These are phyloP conservation scores for Fusarium begoniae DNA, from an alignment of 2,329 filamentous ascomycete genomes.

Conservation along the genomic window DNA sequence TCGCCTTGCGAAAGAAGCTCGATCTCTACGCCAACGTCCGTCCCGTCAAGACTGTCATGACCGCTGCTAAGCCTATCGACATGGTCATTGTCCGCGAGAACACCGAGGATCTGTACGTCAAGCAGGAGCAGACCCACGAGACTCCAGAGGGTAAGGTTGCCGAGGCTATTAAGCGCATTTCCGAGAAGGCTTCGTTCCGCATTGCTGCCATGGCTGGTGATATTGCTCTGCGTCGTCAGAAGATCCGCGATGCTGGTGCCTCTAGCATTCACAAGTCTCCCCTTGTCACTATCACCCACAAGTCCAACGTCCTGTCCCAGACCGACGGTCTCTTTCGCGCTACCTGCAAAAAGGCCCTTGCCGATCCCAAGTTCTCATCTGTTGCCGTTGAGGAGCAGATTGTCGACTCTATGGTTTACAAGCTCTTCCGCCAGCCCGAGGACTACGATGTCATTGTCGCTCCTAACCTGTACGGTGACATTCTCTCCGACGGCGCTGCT, in stretches of 20 bases:
- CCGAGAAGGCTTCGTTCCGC: constrained; percentile 81
- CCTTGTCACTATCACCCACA: constrained; percentile 96
- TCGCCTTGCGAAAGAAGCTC: constrained; percentile 93
- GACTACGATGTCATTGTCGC: constrained; percentile 98
- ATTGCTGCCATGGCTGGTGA: constrained; percentile 95
- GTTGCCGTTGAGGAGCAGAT: constrained; percentile 94
- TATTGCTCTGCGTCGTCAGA: constrained; percentile 87
- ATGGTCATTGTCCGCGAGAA: constrained; percentile 99
- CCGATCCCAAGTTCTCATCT: constrained; percentile 67
- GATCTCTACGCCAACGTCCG: constrained; percentile 98
- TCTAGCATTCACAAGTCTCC: constrained; percentile 72
- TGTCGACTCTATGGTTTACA: constrained; percentile 99
- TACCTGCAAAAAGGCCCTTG: constrained; percentile 78
- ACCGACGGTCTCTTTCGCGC: constrained; percentile 95
- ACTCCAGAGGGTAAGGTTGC: constrained; percentile 83
- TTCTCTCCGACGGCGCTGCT: constrained; percentile 93
- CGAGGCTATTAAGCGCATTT: constrained; percentile 98
- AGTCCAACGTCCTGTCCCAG: constrained; percentile 95
- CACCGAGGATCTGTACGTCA: constrained; percentile 98
- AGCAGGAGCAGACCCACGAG: constrained; percentile 88
- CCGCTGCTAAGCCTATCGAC: constrained; percentile 78
- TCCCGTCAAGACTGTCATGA: constrained; percentile 85
- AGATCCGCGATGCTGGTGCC: constrained; percentile 70
- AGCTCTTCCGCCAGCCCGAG: constrained; percentile 94
- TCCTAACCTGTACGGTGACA: constrained; percentile 97